A percentile compares a stretch with the other conserved stretches of the same genome.
Evolutionary conservation across 108 stramenopile genomes (phyloP).

Genomic region (Skeletonema menzelii): DNA sequence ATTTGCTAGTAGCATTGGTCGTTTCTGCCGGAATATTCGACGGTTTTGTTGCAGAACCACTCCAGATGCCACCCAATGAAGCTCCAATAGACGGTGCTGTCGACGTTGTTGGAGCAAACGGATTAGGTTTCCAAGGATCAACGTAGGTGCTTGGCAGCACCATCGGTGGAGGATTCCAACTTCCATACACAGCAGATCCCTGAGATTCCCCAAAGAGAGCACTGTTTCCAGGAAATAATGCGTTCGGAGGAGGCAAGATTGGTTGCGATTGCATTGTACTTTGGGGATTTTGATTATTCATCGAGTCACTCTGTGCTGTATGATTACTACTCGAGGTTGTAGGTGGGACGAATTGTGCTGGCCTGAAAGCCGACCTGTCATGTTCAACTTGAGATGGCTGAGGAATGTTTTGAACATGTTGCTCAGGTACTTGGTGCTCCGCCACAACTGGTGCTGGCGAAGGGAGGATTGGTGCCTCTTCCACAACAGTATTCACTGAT

Average conservation of each 20-base stretch:
- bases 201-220: slow-evolving; percentile 35
- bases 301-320: not conserved
- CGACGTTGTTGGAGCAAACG: slow-evolving; percentile 29
- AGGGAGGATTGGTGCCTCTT: not conserved
- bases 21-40: not conserved
- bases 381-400: not conserved
- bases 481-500: not conserved
- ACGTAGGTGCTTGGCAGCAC: slow-evolving; percentile 28
- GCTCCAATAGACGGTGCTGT: not conserved
- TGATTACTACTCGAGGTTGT: not conserved
- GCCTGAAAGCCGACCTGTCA: not conserved
- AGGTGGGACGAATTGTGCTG: not conserved
- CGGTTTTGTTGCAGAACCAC: not conserved
- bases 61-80: slow-evolving; percentile 32
- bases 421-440: not conserved
- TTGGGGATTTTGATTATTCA: not conserved
- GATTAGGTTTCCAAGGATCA: slow-evolving; percentile 39
- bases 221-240: slow-evolving; percentile 37
- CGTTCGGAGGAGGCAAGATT: slow-evolving; percentile 20
- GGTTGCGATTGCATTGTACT: not conserved
- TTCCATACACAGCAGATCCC: slow-evolving; percentile 27
- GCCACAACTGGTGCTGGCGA: not conserved
- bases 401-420: not conserved
- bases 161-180: slow-evolving; percentile 37
- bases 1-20: not conserved